Evolutionary conservation across 2,329 filamentous ascomycete genomes (phyloP).

Genomic region (Xylaria sp.): DNA sequence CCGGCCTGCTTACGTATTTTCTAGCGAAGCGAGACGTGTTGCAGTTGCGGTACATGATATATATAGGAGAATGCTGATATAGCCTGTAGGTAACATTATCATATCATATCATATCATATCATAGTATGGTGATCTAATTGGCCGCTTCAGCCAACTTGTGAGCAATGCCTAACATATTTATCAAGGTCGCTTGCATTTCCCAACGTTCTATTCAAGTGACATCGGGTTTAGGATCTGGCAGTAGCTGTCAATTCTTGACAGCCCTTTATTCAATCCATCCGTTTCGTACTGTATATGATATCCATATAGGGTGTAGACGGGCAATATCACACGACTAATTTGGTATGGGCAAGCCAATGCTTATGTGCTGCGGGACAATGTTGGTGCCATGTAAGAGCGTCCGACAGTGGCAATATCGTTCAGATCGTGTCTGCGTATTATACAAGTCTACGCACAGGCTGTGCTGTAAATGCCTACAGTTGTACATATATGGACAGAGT

Average conservation of each 20-base stretch:
- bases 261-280: not conserved
- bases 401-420: constrained; percentile 5
- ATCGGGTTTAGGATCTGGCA: not conserved
- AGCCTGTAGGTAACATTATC: not conserved
- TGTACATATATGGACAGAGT: constrained; percentile 49
- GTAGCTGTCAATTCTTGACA: not conserved
- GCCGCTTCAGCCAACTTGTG: not conserved
- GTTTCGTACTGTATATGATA: not conserved
- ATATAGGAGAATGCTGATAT: not conserved
- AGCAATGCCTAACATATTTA: not conserved
- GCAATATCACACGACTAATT: not conserved
- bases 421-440: constrained; percentile 38
- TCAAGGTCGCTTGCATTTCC: not conserved
- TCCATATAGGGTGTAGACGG: not conserved
- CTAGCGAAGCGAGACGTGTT: not conserved
- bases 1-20: not conserved
- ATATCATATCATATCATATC: not conserved
- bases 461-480: constrained; percentile 39
- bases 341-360: not conserved
- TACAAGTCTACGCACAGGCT: constrained; percentile 48
- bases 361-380: not conserved
- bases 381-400: not conserved
- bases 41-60: not conserved
- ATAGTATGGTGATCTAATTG: not conserved
- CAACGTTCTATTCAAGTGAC: not conserved